Conservation (phyloP, 768 basidiomycete species). For the Xanthoconium purpureum region DNA sequence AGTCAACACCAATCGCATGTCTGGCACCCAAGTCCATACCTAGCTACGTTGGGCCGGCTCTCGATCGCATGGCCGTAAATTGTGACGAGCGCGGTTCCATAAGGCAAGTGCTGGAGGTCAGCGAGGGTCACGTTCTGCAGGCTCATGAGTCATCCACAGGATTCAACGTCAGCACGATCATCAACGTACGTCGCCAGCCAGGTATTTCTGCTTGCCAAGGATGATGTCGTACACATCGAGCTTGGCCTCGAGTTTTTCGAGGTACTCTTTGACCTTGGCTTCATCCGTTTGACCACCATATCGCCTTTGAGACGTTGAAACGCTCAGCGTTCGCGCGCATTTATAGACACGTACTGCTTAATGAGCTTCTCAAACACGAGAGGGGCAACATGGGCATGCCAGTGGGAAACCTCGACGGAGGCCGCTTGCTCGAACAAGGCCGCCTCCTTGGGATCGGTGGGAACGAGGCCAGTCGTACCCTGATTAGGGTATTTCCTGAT, state of each 20-base stretch:
- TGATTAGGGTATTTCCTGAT: conserved; percentile 50
- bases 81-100: conserved; percentile 30
- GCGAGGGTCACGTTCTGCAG: conserved; percentile 48
- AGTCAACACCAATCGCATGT: neutral
- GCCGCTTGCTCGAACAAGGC: conserved; percentile 33
- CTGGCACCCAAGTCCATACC: conserved; percentile 29
- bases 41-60: conserved; percentile 41
- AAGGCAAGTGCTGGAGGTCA: conserved; percentile 57
- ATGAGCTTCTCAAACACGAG: conserved; percentile 50
- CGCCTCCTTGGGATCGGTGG: conserved; percentile 36
- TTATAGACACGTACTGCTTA: conserved; percentile 40
- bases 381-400: conserved; percentile 39
- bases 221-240: conserved; percentile 55
- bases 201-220: conserved; percentile 51
- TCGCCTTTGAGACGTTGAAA: conserved; percentile 7
- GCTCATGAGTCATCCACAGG: neutral
- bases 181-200: conserved; percentile 52
- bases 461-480: conserved; percentile 47
- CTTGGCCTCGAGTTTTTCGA: conserved; percentile 28
- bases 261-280: conserved; percentile 12
- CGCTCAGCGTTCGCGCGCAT: neutral
- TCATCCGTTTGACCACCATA: conserved; percentile 25
- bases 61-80: conserved; percentile 27
- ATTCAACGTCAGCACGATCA: neutral
- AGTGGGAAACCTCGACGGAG: conserved; percentile 52